Evolutionary conservation across 352 stramenopile genomes (phyloP), one percentile per base, ranked within the genome.

Genomic region (Globisporangium abappressorium): DNA sequence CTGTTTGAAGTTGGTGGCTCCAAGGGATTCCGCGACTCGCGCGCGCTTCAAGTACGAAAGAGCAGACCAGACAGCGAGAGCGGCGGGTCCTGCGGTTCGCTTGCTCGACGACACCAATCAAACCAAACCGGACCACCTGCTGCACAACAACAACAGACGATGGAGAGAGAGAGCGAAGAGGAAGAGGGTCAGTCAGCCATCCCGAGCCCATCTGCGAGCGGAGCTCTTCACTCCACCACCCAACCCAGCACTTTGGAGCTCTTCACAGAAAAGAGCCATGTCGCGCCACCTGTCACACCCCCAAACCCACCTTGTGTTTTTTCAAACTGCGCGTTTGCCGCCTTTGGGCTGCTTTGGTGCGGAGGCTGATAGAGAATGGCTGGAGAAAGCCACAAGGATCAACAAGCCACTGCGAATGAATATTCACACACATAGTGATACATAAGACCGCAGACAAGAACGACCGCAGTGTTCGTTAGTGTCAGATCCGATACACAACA

Each of bases 1-100:
- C 30, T 68, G 69, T 81, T 92, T 92, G 84, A 92, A 92, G 84
- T 90, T 92, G 77, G 79, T 87, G 81, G 81, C 77, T 90, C 76
- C 67, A 77, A 70, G 66, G 61, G 77, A 60, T 60, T 60, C 55
- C 55, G 55, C 55, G 55, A 60, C 28, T 60, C 55, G 28, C 55
- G 26, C 7, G 30, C 70, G 78, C 83, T 92, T 90, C 81, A 92
- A 92, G 80, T 83, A 74, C 38, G 59, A 66, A 43, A 57, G 47
- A 20, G 33, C 57, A 66, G 57, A 64, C 34, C 46, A 68, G 62
- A 60, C 62, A 33, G 43, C 60, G 62, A 67, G 28, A 51, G 26
- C 18, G 30, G 30, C 5, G 30, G 30, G 30, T 33, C 30, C 9
- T 5, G 57, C 14, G 24, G 57, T 38, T 53, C 14, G 53, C 57